These are phyloP conservation scores for Salix dunnii DNA, from an alignment of 345 rosid species.

Conservation along the genomic window DNA sequence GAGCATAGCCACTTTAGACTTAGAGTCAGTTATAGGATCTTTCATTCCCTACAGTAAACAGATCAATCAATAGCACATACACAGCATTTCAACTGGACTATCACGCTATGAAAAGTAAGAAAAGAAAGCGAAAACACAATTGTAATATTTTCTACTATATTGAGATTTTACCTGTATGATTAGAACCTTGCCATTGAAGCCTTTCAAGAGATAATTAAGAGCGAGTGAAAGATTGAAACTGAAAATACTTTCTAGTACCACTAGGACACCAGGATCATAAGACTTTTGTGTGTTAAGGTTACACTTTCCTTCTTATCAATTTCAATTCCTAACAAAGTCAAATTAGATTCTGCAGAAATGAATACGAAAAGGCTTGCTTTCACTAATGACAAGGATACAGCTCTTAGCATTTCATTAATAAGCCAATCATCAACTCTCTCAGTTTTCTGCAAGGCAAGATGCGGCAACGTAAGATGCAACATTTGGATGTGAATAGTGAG, in stretches of 20 bases:
- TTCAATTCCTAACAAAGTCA: neutral
- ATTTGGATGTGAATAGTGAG: constrained; percentile 1
- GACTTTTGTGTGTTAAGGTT: constrained; percentile 66
- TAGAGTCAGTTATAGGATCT: constrained; percentile 70
- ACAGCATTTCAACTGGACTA: neutral
- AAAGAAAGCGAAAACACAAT: neutral
- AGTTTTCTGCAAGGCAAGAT: constrained; percentile 45
- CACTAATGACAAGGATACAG: constrained; percentile 60
- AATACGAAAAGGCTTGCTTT: neutral
- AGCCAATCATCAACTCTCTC: constrained; percentile 81
- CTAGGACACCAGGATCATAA: constrained; percentile 67
- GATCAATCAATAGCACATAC: neutral
- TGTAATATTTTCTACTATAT: neutral
- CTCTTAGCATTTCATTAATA: constrained; percentile 73
- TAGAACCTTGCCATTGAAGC: constrained; percentile 48
- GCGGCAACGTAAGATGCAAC: constrained; percentile 4
- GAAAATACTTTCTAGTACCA: constrained; percentile 80
- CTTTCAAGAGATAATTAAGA: constrained; percentile 67
- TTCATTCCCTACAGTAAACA: constrained; percentile 59
- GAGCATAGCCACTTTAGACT: constrained; percentile 58
- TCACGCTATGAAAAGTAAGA: neutral
- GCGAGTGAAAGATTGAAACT: constrained; percentile 78
- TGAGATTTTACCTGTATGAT: constrained; percentile 58
- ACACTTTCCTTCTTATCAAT: constrained; percentile 7
- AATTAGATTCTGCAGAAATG: neutral